Percentiles rank a stretch among this genome's conserved stretches.
These are phyloP conservation scores for Hibiscus trionum DNA, from an alignment of 345 rosid genomes.

Conservation along the genomic window DNA sequence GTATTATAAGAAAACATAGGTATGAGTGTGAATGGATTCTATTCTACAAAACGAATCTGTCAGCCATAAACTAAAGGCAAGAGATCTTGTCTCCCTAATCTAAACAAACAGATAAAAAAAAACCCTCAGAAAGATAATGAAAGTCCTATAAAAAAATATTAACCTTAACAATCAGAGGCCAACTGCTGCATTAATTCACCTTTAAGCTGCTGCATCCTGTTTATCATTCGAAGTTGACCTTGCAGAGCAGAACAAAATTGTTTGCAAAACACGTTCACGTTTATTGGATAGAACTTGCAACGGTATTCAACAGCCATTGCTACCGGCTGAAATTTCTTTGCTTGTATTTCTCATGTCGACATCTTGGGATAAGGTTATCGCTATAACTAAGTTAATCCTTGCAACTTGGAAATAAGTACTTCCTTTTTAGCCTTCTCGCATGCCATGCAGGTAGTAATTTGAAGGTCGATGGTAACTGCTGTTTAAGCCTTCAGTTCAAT, in stretches of 20 bases:
- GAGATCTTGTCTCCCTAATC: background rate
- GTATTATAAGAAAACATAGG: too few relatives aligned
- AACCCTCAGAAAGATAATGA: background rate
- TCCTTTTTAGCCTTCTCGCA: background rate
- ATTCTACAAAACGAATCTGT: background rate
- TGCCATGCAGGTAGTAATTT: background rate
- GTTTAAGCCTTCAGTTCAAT: conserved; percentile 8
- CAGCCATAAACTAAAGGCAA: background rate
- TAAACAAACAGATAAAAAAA: background rate
- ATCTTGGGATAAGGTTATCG: background rate
- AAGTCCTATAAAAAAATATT: too few relatives aligned
- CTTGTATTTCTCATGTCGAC: background rate
- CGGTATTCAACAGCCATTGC: background rate
- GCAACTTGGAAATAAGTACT: conserved; percentile 4
- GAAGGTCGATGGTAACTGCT: background rate
- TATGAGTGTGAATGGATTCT: too few relatives aligned
- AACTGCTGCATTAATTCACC: too few relatives aligned
- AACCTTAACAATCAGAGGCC: too few relatives aligned
- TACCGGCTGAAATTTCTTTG: background rate
- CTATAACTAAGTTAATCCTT: background rate
- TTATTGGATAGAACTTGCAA: too few relatives aligned
- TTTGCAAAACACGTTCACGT: too few relatives aligned
- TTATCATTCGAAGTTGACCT: too few relatives aligned
- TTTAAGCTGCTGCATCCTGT: too few relatives aligned
- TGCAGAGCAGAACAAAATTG: too few relatives aligned